Base-by-base conservation (phyloP, 768 basidiomycete species). In the Kwoniella shandongensis region DNA sequence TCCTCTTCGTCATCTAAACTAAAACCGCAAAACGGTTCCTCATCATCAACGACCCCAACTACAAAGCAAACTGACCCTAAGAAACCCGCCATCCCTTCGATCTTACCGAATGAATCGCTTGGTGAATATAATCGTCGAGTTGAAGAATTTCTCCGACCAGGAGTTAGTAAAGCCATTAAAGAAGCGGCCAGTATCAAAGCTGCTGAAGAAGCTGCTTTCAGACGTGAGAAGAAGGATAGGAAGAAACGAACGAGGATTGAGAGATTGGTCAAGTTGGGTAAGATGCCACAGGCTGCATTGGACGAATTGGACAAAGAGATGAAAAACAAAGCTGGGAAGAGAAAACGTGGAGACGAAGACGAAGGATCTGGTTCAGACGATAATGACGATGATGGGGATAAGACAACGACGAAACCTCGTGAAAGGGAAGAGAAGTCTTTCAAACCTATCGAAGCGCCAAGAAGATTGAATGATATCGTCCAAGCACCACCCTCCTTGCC, bases 61-160 rank as follows among this genome's bases (percentile, higher is more conserved):
- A 57, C 29, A 63, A 61, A 50, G 49, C 17, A 30, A 53, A n/a
- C n/a, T n/a, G n/a, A 50, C 25, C n/a, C n/a, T n/a, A n/a, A n/a
- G n/a, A n/a, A n/a, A n/a, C 26, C 54, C 8, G 44, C 25, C 23
- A 44, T 51, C 32, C 59, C 54, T 0, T 27, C 23, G 29, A 76
- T 76, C 30, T 20, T 63, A 40, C 66, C 70, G 1, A 59, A 67
- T 15, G 75, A 76, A 54, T 54, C 63, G 6, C 51, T 76, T 22
- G 70, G 67, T 12, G 71, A 73, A 26, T 76, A 67, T 52, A 76
- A 76, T 55, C 59, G 71, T n/a, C 60, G 75, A 12, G 58, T 76
- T 15, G 75, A 76, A 44, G 45, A 63, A 17, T 29, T 66, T 2
- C 53, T 76, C n/a, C 49, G 75, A 40, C 70, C 71, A 1, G 70